Base-by-base conservation (phyloP, 2,329 filamentous ascomycete species). In the Penicillium sp. region DNA sequence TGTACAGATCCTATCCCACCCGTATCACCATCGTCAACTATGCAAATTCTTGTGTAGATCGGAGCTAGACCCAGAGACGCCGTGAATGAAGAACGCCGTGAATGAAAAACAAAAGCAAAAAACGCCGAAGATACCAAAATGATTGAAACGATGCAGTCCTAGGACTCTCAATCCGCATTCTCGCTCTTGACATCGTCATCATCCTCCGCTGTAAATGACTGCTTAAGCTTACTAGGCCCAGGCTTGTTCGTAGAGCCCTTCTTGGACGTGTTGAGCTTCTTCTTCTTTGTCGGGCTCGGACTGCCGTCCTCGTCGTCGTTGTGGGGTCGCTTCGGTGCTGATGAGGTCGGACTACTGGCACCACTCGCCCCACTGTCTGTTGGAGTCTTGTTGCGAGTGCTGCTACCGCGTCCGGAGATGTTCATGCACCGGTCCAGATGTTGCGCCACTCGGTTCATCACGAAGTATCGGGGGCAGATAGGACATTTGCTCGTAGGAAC, bases 381-480 rank as follows among this genome's bases (percentile, higher is more conserved):
- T 61, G 72, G 56, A 55, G 76, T 61, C 66, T 77, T 69, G 65
- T 78, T 66, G 61, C 77, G 63, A 6, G 51, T 56, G 63, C 74
- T 58, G 63, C 75, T 76, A 57, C 78, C 76, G 11, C 82, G 71
- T 1, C 81, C 81, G 18, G 76, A 78, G 25, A 83, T 76, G 22
- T 81, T 81, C 57, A 85, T 72, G 57, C 82, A 85, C 54, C 83
- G 81, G 57, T 85, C 82, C 48, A 85, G 63, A 63, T 85, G 82
- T 62, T 83, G 81, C 14, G 81, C 81, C 46, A 84, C 81, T 43
- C 81, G 75, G 24, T 79, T 84, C 57, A 84, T 82, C 51, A 83
- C 78, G 59, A 84, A 71, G 64, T 81, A 83, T 27, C 82, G 76
- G 56, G 83, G 83, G 63, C 82, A 85, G 56, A 79, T 80, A 9